Evolutionary conservation across 176 grass and related monocot genomes (phyloP), one percentile per base, ranked within the genome.

Genomic region (Elymus sibiricus): DNA sequence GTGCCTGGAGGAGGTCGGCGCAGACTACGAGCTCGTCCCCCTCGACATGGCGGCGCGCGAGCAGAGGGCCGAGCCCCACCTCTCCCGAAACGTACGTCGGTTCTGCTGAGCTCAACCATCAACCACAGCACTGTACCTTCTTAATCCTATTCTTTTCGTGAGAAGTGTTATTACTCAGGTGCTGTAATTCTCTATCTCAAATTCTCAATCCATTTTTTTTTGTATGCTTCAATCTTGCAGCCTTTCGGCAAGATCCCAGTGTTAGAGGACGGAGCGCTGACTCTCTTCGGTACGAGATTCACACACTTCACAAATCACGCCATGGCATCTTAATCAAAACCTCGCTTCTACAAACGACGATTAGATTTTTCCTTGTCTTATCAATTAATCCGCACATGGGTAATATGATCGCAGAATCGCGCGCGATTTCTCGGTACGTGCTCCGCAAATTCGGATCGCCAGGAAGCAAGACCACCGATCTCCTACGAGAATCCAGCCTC

Each of bases 1-100:
- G 68, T 70, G 82, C 85, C 83, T 95, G 78, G 85, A 92, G 93
- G 90, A 95, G 82, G 85, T 86, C 59, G 90, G 74, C 39, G 87
- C 76, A 1, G 66, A 86, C 43, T 90, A 92, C 38, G 62, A 90
- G 31, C 29, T 88, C 81, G 88, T 92, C 29, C 49, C 87, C n/a
- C 82, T 90, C 19, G 55, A 58, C 55, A 58, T 58, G 55, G 55
- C 55, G 55, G 55, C 55, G 17, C 55, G 55, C 9, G 55, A 58
- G 55, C 55, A 58, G 19, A 58, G 21, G 21, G 8, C 7, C 7
- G 55, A 58, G 55, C 6, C 2, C 7, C 21, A 58, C 55, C 55
- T 58, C 55, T 58, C 19, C 55, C 55, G 55, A 9, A 58, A 22
- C 55, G 55, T 58, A 58, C 19, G 55, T 22, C 21, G 19, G 2